Conservation (phyloP, 2,329 filamentous ascomycete genomes). For the Amphichorda felina region DNA sequence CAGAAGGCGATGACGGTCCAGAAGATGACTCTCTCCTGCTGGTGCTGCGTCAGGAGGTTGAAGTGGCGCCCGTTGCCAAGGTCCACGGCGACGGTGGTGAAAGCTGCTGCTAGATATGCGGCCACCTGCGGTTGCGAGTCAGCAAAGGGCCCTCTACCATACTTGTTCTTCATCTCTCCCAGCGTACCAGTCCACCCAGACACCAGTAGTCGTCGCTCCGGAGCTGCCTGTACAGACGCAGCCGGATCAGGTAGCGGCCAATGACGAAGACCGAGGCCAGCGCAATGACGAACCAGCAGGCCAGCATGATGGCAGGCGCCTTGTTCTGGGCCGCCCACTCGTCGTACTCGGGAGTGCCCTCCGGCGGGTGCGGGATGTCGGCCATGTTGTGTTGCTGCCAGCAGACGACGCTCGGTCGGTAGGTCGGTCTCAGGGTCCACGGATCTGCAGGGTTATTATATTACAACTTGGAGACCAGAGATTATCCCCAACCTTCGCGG, state of each 20-base stretch:
- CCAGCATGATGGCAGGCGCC: constrained; percentile 7
- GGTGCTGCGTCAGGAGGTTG: constrained; percentile 4
- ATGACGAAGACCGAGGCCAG: constrained; percentile 7
- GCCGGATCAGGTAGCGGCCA: constrained; percentile 6
- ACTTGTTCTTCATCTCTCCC: neutral
- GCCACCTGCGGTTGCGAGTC: constrained; percentile 2
- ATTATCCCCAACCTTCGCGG: too few species aligned
- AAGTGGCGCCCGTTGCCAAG: constrained; percentile 11
- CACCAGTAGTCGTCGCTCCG: constrained; percentile 9
- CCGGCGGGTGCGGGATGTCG: constrained; percentile 1
- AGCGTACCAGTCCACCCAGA: constrained; percentile 1
- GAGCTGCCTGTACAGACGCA: constrained; percentile 5
- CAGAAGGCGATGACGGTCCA: constrained; percentile 14
- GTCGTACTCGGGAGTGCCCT: constrained; percentile 4
- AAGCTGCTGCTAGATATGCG: constrained; percentile 6
- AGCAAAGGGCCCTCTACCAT: neutral
- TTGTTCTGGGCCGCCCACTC: constrained; percentile 7
- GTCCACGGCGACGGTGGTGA: constrained; percentile 8
- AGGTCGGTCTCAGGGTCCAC: too few species aligned
- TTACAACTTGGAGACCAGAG: too few species aligned
- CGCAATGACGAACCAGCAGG: constrained; percentile 8
- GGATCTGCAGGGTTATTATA: too few species aligned
- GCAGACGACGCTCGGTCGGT: too few species aligned
- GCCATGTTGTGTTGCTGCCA: too few species aligned
- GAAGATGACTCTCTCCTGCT: constrained; percentile 4